A percentile compares a stretch with the other conserved stretches of the same genome.
Conservation (phyloP, 345 rosid genomes). For the Eucalyptus erythrocorys region DNA sequence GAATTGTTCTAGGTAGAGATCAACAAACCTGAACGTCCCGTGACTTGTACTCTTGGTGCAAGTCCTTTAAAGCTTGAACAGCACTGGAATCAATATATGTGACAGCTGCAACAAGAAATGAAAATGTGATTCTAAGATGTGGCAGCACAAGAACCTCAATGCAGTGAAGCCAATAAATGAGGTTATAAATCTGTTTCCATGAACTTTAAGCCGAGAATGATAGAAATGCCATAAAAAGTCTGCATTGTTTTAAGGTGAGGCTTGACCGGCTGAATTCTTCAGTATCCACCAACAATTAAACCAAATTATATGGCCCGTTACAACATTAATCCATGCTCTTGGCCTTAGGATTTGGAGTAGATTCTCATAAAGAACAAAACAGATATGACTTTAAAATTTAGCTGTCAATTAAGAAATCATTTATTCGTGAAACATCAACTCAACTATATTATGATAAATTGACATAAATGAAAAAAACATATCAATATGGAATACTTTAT, state of each 20-base stretch:
- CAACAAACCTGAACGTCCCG: constrained; percentile 65
- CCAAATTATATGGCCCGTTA: neutral
- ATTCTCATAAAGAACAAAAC: neutral
- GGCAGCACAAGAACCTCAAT: neutral
- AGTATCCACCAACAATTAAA: neutral
- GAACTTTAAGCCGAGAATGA: neutral
- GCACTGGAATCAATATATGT: constrained; percentile 91
- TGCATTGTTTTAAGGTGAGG: neutral
- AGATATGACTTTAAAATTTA: neutral
- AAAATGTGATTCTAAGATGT: neutral
- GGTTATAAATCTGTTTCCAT: neutral
- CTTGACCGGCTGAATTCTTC: neutral
- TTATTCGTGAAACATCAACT: neutral
- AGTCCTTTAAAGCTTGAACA: constrained; percentile 87
- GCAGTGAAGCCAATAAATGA: neutral
- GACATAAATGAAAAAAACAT: neutral
- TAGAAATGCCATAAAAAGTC: neutral
- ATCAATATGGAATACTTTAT: neutral
- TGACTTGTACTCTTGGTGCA: constrained; percentile 80
- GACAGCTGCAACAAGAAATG: constrained; percentile 47
- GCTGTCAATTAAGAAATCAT: neutral
- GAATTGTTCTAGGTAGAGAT: neutral
- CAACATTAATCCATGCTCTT: neutral
- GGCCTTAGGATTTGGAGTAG: neutral
- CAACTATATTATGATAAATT: neutral